Percentiles rank a stretch among this genome's conserved stretches.
Evolutionary conservation across 2,329 filamentous ascomycete species (phyloP).

Genomic region (Trichoderma breve): DNA sequence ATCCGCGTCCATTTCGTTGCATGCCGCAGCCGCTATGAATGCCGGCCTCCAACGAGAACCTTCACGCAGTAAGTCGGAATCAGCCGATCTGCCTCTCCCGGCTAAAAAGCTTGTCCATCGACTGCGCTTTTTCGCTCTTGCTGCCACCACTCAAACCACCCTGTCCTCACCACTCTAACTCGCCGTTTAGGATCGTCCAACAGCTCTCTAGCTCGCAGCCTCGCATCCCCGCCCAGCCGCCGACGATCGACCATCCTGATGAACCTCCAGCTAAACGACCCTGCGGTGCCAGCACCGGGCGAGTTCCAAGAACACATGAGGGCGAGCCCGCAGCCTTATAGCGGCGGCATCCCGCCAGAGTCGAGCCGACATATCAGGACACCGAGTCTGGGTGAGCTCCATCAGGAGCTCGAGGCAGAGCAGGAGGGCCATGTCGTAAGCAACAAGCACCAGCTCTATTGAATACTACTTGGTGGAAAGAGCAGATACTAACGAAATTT

Average conservation of each 20-base stretch:
- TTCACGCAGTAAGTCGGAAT: constrained; percentile 48
- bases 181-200: constrained; percentile 47
- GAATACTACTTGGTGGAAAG: no score
- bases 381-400: constrained; percentile 72
- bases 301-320: constrained; percentile 52
- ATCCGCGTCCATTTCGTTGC: constrained; percentile 67
- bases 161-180: neutral
- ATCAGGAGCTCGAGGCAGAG: constrained; percentile 76
- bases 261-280: constrained; percentile 73
- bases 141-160: neutral
- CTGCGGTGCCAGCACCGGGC: constrained; percentile 62
- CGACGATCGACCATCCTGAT: constrained; percentile 68
- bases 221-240: constrained; percentile 51
- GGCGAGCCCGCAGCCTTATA: constrained; percentile 43
- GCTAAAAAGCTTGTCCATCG: constrained; percentile 7
- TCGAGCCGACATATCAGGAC: constrained; percentile 61
- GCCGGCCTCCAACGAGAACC: constrained; percentile 68
- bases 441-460: neutral
- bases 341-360: constrained; percentile 50
- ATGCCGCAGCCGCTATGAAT: constrained; percentile 75
- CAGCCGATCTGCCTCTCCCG: neutral
- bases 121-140: neutral
- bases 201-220: constrained; percentile 47
- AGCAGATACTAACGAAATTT: constrained; percentile 16
- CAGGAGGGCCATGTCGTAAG: constrained; percentile 74